These are phyloP conservation scores for Rhodotorula sp. DNA, from an alignment of 1,284 basidiomycete genomes.

Conservation along the genomic window DNA sequence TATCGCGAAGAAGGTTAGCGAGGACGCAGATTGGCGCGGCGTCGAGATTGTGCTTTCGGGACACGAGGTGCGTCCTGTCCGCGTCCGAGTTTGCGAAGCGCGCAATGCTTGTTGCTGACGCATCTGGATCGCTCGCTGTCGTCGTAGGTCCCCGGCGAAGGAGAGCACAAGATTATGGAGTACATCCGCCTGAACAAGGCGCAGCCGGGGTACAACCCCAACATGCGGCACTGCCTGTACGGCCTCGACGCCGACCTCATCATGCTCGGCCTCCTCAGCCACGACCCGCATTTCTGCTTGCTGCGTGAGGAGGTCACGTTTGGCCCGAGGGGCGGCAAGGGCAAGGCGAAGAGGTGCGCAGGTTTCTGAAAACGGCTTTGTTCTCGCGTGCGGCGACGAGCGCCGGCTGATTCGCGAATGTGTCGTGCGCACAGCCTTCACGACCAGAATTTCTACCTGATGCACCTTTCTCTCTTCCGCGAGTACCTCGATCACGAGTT, in stretches of 20 bases:
- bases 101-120: too few species aligned
- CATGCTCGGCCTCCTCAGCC: constrained; percentile 95
- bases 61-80: constrained; percentile 68
- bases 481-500: constrained; percentile 98
- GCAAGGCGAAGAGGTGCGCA: constrained; percentile 63
- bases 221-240: constrained; percentile 94
- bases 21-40: constrained; percentile 90
- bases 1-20: constrained; percentile 93
- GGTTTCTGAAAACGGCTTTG: not conserved
- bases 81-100: too few species aligned
- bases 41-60: constrained; percentile 93
- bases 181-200: constrained; percentile 93
- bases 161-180: constrained; percentile 99
- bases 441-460: constrained; percentile 87
- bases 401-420: not conserved
- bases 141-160: constrained; percentile 78
- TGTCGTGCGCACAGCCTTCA: constrained; percentile 62
- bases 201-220: constrained; percentile 91
- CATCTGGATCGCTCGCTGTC: too few species aligned
- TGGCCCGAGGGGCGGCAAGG: constrained; percentile 75
- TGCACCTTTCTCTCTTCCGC: constrained; percentile 91
- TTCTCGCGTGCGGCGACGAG: not conserved
- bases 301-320: constrained; percentile 98
- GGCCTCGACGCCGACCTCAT: constrained; percentile 98
- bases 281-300: constrained; percentile 98